A percentile compares a stretch with the other conserved stretches of the same genome.
Conservation (phyloP, 176 grass and related monocot species). For the Triticum dicoccoides region DNA sequence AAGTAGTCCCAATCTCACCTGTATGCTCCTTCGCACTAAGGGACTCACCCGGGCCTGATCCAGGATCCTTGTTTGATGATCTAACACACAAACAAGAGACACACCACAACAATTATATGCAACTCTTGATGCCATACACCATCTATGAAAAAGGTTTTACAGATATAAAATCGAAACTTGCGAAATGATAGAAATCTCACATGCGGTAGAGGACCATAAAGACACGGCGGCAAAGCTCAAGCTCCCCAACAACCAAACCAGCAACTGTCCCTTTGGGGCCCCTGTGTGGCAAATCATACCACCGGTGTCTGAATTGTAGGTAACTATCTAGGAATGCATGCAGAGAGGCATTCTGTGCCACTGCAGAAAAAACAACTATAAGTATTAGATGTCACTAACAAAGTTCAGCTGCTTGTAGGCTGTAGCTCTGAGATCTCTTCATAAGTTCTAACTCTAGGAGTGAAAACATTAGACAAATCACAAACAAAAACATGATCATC, state of each 20-base stretch:
- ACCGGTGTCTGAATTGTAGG: conserved; percentile 83
- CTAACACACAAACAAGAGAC: conserved; percentile 46
- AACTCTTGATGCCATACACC: not conserved
- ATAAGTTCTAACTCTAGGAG: conserved; percentile 5
- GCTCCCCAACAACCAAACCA: conserved; percentile 81
- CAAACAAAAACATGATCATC: not conserved
- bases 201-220: conserved; percentile 97
- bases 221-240: conserved; percentile 83
- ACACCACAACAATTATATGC: conserved; percentile 2
- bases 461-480: not conserved
- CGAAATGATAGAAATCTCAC: conserved; percentile 47
- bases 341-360: conserved; percentile 71
- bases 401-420: not conserved
- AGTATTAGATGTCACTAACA: conserved; percentile 16
- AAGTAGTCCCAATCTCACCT: conserved; percentile 37
- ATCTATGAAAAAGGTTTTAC: conserved; percentile 19
- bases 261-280: conserved; percentile 58
- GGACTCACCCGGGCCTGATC: conserved; percentile 53
- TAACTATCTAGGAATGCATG: conserved; percentile 94
- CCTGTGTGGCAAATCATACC: conserved; percentile 91
- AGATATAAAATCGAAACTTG: not conserved
- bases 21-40: conserved; percentile 89
- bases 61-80: conserved; percentile 95
- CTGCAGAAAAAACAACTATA: conserved; percentile 39
- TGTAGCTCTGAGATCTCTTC: not conserved